Evolutionary conservation across 768 basidiomycete species (phyloP), one percentile per base, ranked within the genome.

Genomic region (Podaxis carcinomalis): DNA sequence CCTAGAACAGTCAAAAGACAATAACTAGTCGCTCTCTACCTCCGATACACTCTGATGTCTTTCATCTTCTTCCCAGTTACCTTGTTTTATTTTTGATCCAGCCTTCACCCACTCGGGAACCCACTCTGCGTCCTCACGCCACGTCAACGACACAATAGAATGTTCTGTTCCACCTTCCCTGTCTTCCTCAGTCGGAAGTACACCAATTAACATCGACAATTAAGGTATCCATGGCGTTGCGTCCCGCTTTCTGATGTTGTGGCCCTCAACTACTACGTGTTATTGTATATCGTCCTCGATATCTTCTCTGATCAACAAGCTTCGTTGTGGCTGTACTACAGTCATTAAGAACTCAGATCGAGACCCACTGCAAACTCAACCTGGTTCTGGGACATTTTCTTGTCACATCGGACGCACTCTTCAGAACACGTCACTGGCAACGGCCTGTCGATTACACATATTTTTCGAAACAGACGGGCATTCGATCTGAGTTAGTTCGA

Each of bases 11-110:
- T 55, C 23, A 50, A 51, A 61, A 60, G 35, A 68, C 69, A 68
- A 69, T 68, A 69, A 40, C 32, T 36, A 47, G 63, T 64, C 55
- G 46, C 69, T 64, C 66, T 63, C 63, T 59, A 57, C 50, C 56
- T 32, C 54, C 57, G 46, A 36, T 47, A n/a, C 16, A 19, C 36
- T 36, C 61, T 63, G 53, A n/a, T 56, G 19, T 32, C 16, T 14
- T 44, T 21, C 16, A 44, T 6, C 19, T 35, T 25, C 56, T 32
- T 53, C 54, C 52, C 56, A 44, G 53, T 63, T 51, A 58, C 57
- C 62, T 63, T 63, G 51, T 59, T 46, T 49, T 47, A 49, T 59
- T 58, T 59, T 46, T 21, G 49, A 39, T 27, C 40, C n/a, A 27
- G 11, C 25, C 40, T 55, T 61, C 44, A 23, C 28, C 44, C 39